Base-by-base conservation (phyloP, 2,329 filamentous ascomycete genomes). In the Penicillium oxalicum region DNA sequence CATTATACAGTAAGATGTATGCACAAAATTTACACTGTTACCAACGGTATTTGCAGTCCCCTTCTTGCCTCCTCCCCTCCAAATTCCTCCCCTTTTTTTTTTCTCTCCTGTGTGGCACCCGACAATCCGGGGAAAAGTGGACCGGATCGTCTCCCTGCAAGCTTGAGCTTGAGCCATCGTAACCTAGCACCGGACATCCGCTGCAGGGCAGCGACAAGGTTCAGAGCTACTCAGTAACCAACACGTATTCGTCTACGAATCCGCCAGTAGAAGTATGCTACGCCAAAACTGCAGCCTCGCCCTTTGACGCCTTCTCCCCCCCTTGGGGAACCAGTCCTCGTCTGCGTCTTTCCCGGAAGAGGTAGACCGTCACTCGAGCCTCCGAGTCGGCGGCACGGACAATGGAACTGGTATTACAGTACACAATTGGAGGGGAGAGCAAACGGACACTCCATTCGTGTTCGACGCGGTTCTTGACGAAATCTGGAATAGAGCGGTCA, bases 91-190 rank as follows among this genome's bases (percentile, higher is more conserved):
- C 7, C 29, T 11, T 32, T 32, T 32, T 11, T 11, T 32, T 32
- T 32, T 2, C 29, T 11, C 11, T 4, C 11, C 8, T 32, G 52
- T 48, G 48, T 54, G 42, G 33, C 40, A 53, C 40, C 46, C 45
- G 36, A 52, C 50, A 55, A 60, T 61, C 59, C 55, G 59, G 59
- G 59, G 59, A 59, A 61, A 32, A 54, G 57, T 61, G 59, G 59
- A 56, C 57, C 57, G 54, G 57, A 60, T 60, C 57, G 43, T 52
- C 48, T 56, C 43, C 40, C 50, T 32, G 29, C 29, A 32, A 11
- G 29, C 29, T 32, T 4, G 29, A 11, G 3, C 11, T 32, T 32
- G 29, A 32, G 29, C 29, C 29, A 7, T 18, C 18, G 26, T 45
- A n/a, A 52, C 36, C 45, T 53, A 56, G 58, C 57, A 60, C 7